Percentiles rank a stretch among this genome's conserved stretches.
Evolutionary conservation across 352 stramenopile species (phyloP).

Genomic region (Phytophthora pini): DNA sequence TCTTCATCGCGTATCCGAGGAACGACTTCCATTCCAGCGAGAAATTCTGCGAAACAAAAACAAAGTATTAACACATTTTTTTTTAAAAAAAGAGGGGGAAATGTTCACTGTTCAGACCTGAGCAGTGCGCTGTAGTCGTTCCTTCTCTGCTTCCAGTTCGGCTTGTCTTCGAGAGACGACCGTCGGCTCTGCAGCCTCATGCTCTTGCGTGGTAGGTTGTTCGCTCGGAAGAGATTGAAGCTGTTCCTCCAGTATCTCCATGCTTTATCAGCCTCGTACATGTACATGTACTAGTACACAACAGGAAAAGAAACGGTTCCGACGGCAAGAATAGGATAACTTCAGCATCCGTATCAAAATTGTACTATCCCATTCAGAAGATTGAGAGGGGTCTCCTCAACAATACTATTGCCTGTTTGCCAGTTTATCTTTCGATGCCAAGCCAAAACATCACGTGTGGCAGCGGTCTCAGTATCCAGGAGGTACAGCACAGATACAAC

Average conservation of each 20-base stretch:
- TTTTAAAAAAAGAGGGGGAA: background rate
- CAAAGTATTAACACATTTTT: background rate
- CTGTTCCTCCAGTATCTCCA: slow-evolving; percentile 16
- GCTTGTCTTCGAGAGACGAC: slow-evolving; percentile 26
- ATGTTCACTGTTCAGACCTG: slow-evolving; percentile 32
- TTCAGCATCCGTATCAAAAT: no score
- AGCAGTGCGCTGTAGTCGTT: slow-evolving; percentile 41
- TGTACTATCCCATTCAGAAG: no score
- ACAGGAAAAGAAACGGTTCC: slow-evolving; percentile 18
- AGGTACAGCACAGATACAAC: background rate
- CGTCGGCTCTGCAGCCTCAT: slow-evolving; percentile 19
- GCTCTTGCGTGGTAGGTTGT: slow-evolving; percentile 14
- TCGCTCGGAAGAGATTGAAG: slow-evolving; percentile 10
- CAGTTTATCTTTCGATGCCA: no score
- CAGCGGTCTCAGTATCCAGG: no score
- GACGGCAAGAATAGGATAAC: slow-evolving; percentile 25
- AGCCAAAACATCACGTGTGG: no score
- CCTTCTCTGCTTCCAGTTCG: slow-evolving; percentile 47
- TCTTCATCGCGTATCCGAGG: slow-evolving; percentile 55
- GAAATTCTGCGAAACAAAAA: slow-evolving; percentile 45
- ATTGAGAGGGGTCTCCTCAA: no score
- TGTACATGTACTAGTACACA: slow-evolving; percentile 1
- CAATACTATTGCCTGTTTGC: no score
- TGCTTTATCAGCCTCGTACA: slow-evolving; percentile 16
- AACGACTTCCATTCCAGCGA: slow-evolving; percentile 69